Percentiles rank a stretch among this genome's conserved stretches.
phyloP scores from a whole-genome alignment of 139 green algal genomes.

The Limnomonas spitsbergensis region DNA sequence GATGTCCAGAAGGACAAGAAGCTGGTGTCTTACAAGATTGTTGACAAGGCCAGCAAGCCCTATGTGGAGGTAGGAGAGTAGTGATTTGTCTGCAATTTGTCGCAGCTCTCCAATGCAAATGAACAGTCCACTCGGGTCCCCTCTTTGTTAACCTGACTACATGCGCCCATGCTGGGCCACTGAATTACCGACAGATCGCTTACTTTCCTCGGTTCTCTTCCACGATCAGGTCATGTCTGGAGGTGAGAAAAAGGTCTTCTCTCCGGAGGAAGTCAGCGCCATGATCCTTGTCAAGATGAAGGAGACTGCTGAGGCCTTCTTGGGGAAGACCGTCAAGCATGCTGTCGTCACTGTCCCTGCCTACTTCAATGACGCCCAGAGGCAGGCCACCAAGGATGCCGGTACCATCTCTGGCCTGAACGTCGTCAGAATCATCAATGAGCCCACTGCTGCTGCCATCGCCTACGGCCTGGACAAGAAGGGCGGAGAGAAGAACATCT shows the following conservation, averaged over 20 bases:
- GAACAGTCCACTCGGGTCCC: no score
- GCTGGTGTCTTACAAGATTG: slow-evolving; percentile 93
- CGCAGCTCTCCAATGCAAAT: no score
- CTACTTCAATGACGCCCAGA: slow-evolving; percentile 99
- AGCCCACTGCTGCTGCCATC: slow-evolving; percentile 94
- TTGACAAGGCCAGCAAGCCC: slow-evolving; percentile 90
- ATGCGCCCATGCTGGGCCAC: no score
- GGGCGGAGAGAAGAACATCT: slow-evolving; percentile 96
- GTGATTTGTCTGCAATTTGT: no score
- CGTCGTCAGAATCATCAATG: slow-evolving; percentile 96
- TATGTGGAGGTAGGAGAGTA: slow-evolving; percentile 61
- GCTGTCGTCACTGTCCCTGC: slow-evolving; percentile 96
- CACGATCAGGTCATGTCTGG: slow-evolving; percentile 53
- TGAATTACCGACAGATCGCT: background rate
- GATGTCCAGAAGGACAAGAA: slow-evolving; percentile 96
- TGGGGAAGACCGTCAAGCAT: slow-evolving; percentile 84
- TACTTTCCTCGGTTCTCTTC: slow-evolving; percentile 23
- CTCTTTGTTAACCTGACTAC: no score
- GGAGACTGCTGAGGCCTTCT: slow-evolving; percentile 83
- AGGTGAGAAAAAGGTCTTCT: slow-evolving; percentile 65
- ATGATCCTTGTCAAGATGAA: slow-evolving; percentile 98
- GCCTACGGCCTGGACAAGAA: slow-evolving; percentile 98
- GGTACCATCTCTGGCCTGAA: slow-evolving; percentile 78
- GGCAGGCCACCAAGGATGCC: slow-evolving; percentile 93
- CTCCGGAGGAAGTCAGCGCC: slow-evolving; percentile 94